Evolutionary conservation across 78 protist species (phyloP), one percentile per base, ranked within the genome.

Genomic region (Bodo saltans): DNA sequence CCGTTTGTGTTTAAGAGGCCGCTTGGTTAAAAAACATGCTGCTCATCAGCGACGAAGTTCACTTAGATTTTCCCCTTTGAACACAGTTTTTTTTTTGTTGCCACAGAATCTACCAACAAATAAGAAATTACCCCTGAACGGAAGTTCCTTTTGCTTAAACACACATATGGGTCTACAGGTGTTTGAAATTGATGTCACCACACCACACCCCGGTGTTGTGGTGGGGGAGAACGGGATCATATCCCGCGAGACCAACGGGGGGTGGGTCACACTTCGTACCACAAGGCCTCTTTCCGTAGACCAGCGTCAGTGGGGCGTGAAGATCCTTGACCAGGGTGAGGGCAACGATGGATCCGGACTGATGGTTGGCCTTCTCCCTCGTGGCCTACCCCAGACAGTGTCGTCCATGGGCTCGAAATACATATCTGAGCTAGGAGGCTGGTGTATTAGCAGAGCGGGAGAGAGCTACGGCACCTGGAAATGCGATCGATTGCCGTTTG

Each of bases 321-420:
- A 76, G 81, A 39, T 76, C 23, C 67, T 76, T 29, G 81, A 76
- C 81, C 81, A 76, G 26, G 81, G 81, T 3, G 81, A 76, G 27
- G 67, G 81, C 40, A 23, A 29, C 37, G 81, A 76, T 27, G 81
- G 81, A 27, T 27, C 38, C 40, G 81, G 81, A 11, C 4, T 76
- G 39, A 76, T 76, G 81, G 53, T 76, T 27, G 81, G 81, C 12
- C 37, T 76, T 29, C 1, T 76, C 34, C 81, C 81, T 33, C 35
- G 11, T 23, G n/a, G 17, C 34, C 11, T 67, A 27, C 71, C 71
- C 71, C 11, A 32, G 27, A 67, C 67, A 32, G 40, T 27, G 27
- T 2, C 81, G 34, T 37, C 8, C 34, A 8, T 39, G 34, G 60
- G 81, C 30, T 4, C 53, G 52, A 76, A 76, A 67, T 76, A 76